Base-by-base conservation (phyloP, 495 filamentous ascomycete genomes). In the Aspergillus sclerotioniger region DNA sequence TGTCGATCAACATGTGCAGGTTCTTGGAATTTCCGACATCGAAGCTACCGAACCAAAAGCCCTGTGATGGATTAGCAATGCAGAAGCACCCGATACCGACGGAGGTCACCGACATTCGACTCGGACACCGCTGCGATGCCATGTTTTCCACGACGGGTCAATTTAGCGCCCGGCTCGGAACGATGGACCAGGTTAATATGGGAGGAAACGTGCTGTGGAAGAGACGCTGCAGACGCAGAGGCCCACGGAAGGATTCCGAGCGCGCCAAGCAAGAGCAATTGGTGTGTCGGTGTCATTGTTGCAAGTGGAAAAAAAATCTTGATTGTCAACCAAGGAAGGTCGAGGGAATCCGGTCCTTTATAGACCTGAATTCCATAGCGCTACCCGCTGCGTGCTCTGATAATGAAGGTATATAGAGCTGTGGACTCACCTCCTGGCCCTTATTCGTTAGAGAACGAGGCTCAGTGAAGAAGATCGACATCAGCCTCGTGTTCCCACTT, bases 21-120 rank as follows among this genome's bases (percentile, higher is more conserved):
- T 41, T 25, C 17, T 43, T 53, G 9, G 51, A 53, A 16, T 20
- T 39, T 28, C 51, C 51, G 15, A 53, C 41, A 19, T 56, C 28
- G 19, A 56, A 41, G n/a, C 45, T 56, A 31, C 25, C 53, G 43
- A 56, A 56, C 53, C 53, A 56, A 28, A 56, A 56, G 15, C 53
- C 53, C 53, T 56, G n/a, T 8, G 6, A 7, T 12, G 44, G 20
- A 49, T n/a, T 49, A 25, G 46, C 19, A 7, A 13, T 29, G 19
- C 20, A 13, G n/a, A 13, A 4, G 7, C 10, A 12, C 25, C 13
- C 10, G 31, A 15, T 29, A 21, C 3, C 8, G 20, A 5, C 2
- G 25, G 2, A 5, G 25, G 13, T 8, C 2, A 29, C 46, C 2
- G 3, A 49, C 46, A 13, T 49, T 20, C 2, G 46, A 49, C 46